These are phyloP conservation scores for Scytalidium sp. DNA, from an alignment of 2,329 filamentous ascomycete genomes.

Conservation along the genomic window DNA sequence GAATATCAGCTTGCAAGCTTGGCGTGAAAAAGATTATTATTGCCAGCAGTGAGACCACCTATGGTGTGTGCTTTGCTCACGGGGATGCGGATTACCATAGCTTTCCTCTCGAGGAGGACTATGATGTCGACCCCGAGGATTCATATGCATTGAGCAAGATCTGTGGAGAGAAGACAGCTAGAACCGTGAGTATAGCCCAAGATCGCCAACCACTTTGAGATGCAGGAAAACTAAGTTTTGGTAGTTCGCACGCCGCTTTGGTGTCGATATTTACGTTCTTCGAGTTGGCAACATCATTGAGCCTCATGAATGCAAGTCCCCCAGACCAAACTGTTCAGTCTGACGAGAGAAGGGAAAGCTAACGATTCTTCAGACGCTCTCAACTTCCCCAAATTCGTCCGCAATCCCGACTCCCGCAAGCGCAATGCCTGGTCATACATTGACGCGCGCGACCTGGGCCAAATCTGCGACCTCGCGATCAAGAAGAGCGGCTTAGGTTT, in stretches of 20 bases:
- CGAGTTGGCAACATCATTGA: constrained; percentile 61
- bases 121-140: constrained; percentile 48
- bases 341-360: too few species aligned
- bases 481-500: constrained; percentile 54
- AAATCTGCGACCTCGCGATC: constrained; percentile 55
- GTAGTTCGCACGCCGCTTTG: constrained; percentile 53
- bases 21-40: constrained; percentile 61
- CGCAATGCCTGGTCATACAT: constrained; percentile 62
- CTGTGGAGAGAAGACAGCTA: constrained; percentile 53
- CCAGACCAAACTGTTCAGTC: too few species aligned
- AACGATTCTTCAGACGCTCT: constrained; percentile 36
- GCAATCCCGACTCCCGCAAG: constrained; percentile 46
- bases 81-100: constrained; percentile 52
- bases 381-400: constrained; percentile 49
- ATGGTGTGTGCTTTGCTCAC: constrained; percentile 60
- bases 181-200: constrained; percentile 30
- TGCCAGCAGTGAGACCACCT: constrained; percentile 56
- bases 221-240: constrained; percentile 24
- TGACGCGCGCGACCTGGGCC: constrained; percentile 58
- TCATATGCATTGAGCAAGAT: constrained; percentile 60
- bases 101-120: constrained; percentile 58
- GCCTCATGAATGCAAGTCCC: constrained; percentile 47
- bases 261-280: constrained; percentile 56
- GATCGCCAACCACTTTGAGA: neutral
- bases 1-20: constrained; percentile 48